Conservation (phyloP, 2,329 filamentous ascomycete species). For the Cryphonectria nitschkei region DNA sequence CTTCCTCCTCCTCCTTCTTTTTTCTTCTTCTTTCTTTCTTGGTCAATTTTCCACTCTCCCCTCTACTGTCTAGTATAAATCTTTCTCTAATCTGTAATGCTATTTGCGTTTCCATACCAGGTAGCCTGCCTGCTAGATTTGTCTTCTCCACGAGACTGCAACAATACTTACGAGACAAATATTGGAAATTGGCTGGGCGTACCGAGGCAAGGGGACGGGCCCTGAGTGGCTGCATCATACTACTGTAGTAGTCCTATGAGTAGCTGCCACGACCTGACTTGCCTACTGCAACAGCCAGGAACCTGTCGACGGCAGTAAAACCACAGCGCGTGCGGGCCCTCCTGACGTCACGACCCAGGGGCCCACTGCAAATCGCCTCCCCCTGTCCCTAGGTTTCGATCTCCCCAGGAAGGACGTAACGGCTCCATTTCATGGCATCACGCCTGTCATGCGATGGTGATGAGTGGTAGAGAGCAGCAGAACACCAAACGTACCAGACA, state of each 20-base stretch:
- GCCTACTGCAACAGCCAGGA: neutral
- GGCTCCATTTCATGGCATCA: neutral
- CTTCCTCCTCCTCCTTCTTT: no score
- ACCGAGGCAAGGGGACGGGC: neutral
- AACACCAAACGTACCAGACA: neutral
- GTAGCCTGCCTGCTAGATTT: no score
- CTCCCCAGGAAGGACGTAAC: no score
- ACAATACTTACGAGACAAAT: neutral
- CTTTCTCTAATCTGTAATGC: neutral
- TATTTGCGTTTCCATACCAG: neutral
- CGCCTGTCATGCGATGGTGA: neutral
- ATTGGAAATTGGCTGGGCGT: neutral
- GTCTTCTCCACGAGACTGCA: no score
- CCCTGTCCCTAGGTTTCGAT: neutral
- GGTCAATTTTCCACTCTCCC: neutral
- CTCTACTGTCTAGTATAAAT: neutral
- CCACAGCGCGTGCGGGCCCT: neutral
- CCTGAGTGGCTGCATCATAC: neutral
- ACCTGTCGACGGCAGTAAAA: neutral
- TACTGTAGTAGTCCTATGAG: neutral
- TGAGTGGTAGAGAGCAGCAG: neutral
- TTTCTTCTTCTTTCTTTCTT: neutral
- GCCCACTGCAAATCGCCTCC: neutral
- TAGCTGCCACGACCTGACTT: neutral
- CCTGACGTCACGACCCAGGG: neutral